Conservation (phyloP, 1,284 basidiomycete genomes). For the Retiboletus flavoniger region DNA sequence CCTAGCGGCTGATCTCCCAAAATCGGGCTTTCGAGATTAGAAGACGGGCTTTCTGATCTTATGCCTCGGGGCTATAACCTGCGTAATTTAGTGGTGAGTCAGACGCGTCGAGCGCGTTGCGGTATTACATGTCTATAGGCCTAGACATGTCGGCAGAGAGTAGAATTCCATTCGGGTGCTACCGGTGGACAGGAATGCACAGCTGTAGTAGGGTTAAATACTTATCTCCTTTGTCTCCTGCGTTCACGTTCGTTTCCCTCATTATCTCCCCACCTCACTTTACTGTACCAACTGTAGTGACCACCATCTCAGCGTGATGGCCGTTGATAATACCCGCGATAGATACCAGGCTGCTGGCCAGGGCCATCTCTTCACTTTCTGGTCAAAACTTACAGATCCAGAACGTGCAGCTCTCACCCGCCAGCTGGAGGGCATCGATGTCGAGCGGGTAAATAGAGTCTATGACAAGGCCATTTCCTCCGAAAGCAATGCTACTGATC, state of each 20-base stretch:
- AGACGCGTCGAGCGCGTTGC: not conserved
- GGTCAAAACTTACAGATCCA: constrained; percentile 64
- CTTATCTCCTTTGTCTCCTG: not conserved
- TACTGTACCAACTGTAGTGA: constrained; percentile 10
- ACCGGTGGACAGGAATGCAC: constrained; percentile 23
- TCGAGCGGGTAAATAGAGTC: constrained; percentile 88
- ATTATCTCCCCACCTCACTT: constrained; percentile 10
- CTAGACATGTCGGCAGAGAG: constrained; percentile 1
- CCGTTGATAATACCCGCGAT: constrained; percentile 49
- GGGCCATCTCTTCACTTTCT: constrained; percentile 88
- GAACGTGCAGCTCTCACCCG: constrained; percentile 66
- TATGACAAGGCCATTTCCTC: constrained; percentile 76
- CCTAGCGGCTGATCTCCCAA: too few relatives aligned
- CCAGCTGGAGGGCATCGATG: constrained; percentile 84
- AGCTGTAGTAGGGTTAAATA: constrained; percentile 22
- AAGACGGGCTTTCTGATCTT: not conserved
- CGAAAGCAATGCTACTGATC: constrained; percentile 54
- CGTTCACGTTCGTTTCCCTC: not conserved
- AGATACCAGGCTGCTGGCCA: constrained; percentile 82
- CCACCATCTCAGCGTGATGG: constrained; percentile 38
- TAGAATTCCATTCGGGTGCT: constrained; percentile 22
- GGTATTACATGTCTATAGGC: constrained; percentile 4
- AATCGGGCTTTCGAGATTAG: too few relatives aligned
- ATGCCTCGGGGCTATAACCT: not conserved
- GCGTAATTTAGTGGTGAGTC: not conserved